Evolutionary conservation across 805 yeast species (phyloP).

Genomic region (Blastobotrys muscicola): DNA sequence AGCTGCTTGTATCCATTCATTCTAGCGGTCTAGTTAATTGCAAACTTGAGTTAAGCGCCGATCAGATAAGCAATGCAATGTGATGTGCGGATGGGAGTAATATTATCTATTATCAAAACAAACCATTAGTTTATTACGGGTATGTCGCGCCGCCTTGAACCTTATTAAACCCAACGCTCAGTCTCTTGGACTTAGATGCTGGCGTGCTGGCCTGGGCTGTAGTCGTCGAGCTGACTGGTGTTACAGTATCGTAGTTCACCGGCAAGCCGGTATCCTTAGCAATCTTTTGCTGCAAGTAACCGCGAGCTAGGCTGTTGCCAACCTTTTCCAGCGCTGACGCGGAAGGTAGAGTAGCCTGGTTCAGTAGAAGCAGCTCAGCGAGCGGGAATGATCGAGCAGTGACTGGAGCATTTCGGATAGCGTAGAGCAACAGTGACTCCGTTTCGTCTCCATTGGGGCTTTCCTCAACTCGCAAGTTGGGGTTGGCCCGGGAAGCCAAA

Average conservation of each 20-base stretch:
- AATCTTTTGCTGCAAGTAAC: conserved; percentile 1
- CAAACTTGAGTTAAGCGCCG: too few relatives aligned
- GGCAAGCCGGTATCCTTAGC: background rate
- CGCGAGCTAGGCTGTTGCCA: background rate
- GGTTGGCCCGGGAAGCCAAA: conserved; percentile 32
- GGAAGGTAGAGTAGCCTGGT: conserved; percentile 27
- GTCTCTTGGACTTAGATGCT: background rate
- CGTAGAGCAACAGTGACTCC: conserved; percentile 26
- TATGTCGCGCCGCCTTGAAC: too few relatives aligned
- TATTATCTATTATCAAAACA: too few relatives aligned
- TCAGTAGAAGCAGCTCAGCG: conserved; percentile 31
- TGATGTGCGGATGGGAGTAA: too few relatives aligned
- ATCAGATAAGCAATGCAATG: too few relatives aligned
- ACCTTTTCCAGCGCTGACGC: conserved; percentile 4
- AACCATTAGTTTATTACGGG: too few relatives aligned
- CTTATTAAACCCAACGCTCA: conserved; percentile 1
- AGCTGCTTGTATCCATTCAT: too few relatives aligned
- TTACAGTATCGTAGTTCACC: background rate
- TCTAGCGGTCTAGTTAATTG: too few relatives aligned
- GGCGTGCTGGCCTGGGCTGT: background rate
- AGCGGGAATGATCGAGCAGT: conserved; percentile 25
- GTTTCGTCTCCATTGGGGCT: conserved; percentile 16
- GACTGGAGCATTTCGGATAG: conserved; percentile 24
- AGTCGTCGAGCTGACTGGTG: background rate
- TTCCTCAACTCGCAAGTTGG: conserved; percentile 16